Conservation (phyloP, 805 yeast species). For the Candida vartiovaarae region DNA sequence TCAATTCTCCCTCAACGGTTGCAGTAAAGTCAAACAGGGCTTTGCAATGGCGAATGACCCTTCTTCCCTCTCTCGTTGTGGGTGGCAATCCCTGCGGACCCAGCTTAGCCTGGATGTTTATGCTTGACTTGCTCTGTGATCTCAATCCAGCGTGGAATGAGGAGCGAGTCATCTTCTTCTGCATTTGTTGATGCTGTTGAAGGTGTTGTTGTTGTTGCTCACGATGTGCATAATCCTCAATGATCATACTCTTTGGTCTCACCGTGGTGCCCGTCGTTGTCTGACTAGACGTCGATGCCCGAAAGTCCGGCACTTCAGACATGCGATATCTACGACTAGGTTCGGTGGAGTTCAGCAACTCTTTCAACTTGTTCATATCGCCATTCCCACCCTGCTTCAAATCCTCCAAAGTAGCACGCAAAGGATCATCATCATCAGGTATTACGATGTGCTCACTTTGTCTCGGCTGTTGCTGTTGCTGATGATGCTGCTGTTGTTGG, state of each 20-base stretch:
- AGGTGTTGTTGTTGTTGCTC: slow-evolving; percentile 8
- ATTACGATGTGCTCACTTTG: slow-evolving; percentile 5
- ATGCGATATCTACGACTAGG: slow-evolving; percentile 1
- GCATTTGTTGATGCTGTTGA: slow-evolving; percentile 1
- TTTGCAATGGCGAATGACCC: slow-evolving; percentile 42
- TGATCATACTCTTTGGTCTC: slow-evolving; percentile 24
- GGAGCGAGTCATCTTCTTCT: slow-evolving; percentile 12
- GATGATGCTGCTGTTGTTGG: no score
- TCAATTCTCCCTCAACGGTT: slow-evolving; percentile 51
- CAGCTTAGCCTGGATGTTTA: slow-evolving; percentile 20
- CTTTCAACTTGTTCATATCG: slow-evolving; percentile 31
- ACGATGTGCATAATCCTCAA: slow-evolving; percentile 6
- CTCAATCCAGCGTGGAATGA: slow-evolving; percentile 24
- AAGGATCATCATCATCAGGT: slow-evolving; percentile 34
- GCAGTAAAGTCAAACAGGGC: slow-evolving; percentile 57
- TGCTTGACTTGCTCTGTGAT: slow-evolving; percentile 19
- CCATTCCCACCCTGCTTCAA: slow-evolving; percentile 36
- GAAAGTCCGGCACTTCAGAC: slow-evolving; percentile 15
- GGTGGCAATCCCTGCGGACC: slow-evolving; percentile 35
- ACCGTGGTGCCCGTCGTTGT: slow-evolving; percentile 16
- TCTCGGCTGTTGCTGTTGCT: background rate
- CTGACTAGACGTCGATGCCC: slow-evolving; percentile 13
- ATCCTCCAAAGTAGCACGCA: slow-evolving; percentile 47
- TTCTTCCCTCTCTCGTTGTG: slow-evolving; percentile 44
- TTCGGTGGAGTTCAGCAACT: slow-evolving; percentile 20